Conservation (phyloP, 2,329 filamentous ascomycete species). For the Xylariaceae sp. region DNA sequence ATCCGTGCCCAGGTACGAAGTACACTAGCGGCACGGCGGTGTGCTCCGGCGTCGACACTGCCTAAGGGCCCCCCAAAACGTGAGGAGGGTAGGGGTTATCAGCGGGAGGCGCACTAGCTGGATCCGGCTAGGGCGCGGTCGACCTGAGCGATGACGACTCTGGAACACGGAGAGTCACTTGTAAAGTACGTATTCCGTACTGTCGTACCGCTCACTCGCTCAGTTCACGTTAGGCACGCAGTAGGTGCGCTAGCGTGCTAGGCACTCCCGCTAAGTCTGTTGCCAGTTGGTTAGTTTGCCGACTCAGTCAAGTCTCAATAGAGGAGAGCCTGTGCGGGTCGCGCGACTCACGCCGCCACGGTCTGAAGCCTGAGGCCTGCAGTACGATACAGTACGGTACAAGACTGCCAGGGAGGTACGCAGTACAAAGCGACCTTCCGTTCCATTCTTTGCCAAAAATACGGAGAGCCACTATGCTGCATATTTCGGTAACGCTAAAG, state of each 20-base stretch:
- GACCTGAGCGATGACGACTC: neutral
- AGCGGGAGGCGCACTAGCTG: neutral
- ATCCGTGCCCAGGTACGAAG: too few relatives aligned
- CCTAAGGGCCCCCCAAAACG: neutral
- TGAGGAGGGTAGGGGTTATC: slow-evolving; percentile 14
- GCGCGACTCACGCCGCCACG: neutral
- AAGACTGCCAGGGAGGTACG: neutral
- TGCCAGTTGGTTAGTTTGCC: neutral
- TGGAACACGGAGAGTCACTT: neutral
- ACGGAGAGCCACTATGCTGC: slow-evolving; percentile 22
- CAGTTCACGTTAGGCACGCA: neutral
- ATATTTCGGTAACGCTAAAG: slow-evolving; percentile 30
- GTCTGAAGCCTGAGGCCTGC: neutral
- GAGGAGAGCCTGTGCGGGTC: neutral
- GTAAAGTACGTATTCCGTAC: neutral
- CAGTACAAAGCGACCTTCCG: neutral
- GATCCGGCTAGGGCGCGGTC: neutral
- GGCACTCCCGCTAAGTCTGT: neutral
- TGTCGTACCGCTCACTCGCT: neutral
- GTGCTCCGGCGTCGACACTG: neutral
- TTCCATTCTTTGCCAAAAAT: slow-evolving; percentile 25
- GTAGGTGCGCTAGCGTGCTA: neutral
- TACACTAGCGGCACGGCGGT: neutral
- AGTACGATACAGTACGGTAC: neutral
- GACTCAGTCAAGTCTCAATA: neutral